These are phyloP conservation scores for Lathyrus tuberosus DNA, from an alignment of 306 rosid genomes.

Conservation along the genomic window DNA sequence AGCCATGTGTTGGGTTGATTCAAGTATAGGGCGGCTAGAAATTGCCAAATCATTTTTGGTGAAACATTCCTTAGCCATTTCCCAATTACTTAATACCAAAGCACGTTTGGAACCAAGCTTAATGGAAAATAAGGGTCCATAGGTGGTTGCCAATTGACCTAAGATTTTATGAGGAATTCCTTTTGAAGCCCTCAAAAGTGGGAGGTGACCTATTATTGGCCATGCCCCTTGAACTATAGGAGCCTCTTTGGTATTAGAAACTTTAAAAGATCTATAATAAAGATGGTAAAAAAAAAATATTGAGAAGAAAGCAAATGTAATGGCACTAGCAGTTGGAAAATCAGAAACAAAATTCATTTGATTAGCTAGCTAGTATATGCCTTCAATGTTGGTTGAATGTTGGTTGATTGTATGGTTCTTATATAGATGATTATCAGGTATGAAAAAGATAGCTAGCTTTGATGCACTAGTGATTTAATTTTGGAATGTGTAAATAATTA, in stretches of 20 bases:
- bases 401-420: too few species aligned
- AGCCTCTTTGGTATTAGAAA: neutral
- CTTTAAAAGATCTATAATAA: neutral
- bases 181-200: neutral
- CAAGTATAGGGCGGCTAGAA: neutral
- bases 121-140: neutral
- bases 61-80: conserved; percentile 3
- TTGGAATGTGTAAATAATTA: too few species aligned
- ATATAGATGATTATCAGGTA: too few species aligned
- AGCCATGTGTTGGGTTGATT: neutral
- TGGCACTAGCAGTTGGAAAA: neutral
- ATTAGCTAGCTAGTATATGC: too few species aligned
- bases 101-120: neutral
- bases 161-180: neutral
- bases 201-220: conserved; percentile 16
- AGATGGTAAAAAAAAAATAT: neutral
- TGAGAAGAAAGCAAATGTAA: neutral
- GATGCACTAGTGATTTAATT: too few species aligned
- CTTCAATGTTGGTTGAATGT: too few species aligned
- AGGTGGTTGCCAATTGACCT: neutral
- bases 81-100: neutral
- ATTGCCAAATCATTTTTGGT: neutral
- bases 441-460: too few species aligned
- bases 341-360: too few species aligned
- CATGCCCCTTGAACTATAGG: neutral